Evolutionary conservation across 768 basidiomycete genomes (phyloP), one percentile per base, ranked within the genome.

Genomic region (Hortiboletus campestris): DNA sequence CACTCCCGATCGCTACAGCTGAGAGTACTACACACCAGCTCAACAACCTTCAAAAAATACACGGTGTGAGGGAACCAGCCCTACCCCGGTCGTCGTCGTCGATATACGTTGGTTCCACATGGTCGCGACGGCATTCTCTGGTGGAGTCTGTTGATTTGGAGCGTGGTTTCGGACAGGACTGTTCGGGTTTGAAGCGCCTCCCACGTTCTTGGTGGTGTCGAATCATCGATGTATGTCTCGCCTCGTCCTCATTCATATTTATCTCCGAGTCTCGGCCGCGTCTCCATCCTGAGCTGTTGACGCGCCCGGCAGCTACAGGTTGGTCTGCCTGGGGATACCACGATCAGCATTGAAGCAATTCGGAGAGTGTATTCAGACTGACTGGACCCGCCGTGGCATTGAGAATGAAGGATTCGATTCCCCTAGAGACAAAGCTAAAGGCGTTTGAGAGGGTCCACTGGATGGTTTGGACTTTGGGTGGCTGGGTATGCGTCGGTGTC

Each of bases 331-430:
- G 51, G 13, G 39, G 43, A 54, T 16, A 43, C 17, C 16, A 17
- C 11, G 31, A 51, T 60, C 46, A 68, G 53, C 38, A 46, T 4
- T 22, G 28, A 47, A n/a, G 17, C 35, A 35, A 17, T 17, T 6
- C 17, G 17, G 35, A 47, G 3, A 19, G 28, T 20, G 36, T 4
- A 13, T 28, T n/a, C n/a, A n/a, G 44, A 63, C 66, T 59, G 62
- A 65, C 62, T 58, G 55, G 46, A 25, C 50, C 55, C 10, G 58
- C 85, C 10, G 85, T 82, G 46, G 89, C 89, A 62, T 75, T 85
- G 19, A 79, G 71, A 25, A 91, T 77, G 67, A 92, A 91, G 12
- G 84, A 83, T 43, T 83, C 83, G 38, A 91, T 65, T 67, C 91
- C 89, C 47, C 82, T 77, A 12, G 88, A 82, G 6, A 92, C 81